Evolutionary conservation across 2,329 filamentous ascomycete genomes (phyloP), one percentile per base, ranked within the genome.

Genomic region (Diplodia mutila): DNA sequence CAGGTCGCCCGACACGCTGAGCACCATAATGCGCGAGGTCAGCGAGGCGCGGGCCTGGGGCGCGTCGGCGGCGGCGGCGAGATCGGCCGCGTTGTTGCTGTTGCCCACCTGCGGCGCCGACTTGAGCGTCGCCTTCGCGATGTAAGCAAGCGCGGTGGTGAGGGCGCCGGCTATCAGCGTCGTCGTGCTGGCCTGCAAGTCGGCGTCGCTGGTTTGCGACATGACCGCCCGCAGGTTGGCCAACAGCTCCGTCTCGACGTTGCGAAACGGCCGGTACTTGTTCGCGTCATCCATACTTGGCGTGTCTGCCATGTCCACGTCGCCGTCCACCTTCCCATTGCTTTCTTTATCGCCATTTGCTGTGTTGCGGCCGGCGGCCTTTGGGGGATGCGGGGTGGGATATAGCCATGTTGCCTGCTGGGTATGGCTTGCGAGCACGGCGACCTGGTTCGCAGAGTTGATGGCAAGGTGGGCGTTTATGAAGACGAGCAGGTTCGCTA

Each of bases 381-480:
- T 64, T 23, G 64, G 42, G 55, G 71, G 67, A 23, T 71, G 61
- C 0, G 84, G 81, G 2, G 84, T 83, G 2, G 95, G 95, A 75
- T 97, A 98, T 4, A 99, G 89, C 89, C 94, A 99, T 75, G 90
- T 86, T 67, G 94, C 92, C 70, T 91, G 89, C 75, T 95, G 90
- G 71, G 89, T 90, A 77, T 99, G 95, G 9, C 93, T 93, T 39
- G 94, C 95, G 69, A 99, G 88, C 18, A 99, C 87, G 69, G 94
- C 93, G 59, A 98, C 92, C 78, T 94, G 91, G 80, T 98, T 98
- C 66, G 91, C 88, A 79, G 95, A 94, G 80, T 94, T 96, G 77
- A 94, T 94, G 72, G 95, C 93, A 37, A 99, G 86, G 77, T 99
- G 96, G 66, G 94, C 93, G 79, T 99, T 98, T 81, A 97, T 90